phyloP scores from a whole-genome alignment of 2,329 filamentous ascomycete species.

The Zarea fungicola region DNA sequence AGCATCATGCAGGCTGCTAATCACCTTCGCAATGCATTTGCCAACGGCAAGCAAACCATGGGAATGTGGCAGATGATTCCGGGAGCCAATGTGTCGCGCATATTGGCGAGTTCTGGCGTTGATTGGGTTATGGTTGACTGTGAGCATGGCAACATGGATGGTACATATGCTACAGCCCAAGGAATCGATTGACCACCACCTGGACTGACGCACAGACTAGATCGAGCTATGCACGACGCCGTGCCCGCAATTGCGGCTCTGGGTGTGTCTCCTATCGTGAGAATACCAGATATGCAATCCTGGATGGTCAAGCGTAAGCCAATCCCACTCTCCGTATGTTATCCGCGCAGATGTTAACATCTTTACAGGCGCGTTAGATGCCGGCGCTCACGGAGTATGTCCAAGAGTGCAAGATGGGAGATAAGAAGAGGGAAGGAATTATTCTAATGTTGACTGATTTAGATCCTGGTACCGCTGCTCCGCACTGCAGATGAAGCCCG shows the following conservation, averaged over 20 bases:
- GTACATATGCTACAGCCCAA: too few relatives aligned
- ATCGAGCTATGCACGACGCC: slow-evolving; percentile 48
- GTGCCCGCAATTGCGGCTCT: slow-evolving; percentile 48
- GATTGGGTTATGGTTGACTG: slow-evolving; percentile 62
- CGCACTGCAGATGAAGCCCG: slow-evolving; percentile 40
- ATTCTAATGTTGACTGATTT: neutral
- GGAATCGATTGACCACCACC: too few relatives aligned
- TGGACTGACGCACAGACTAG: too few relatives aligned
- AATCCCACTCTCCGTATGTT: neutral
- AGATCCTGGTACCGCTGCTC: slow-evolving; percentile 43
- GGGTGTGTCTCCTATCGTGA: slow-evolving; percentile 49
- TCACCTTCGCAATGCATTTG: slow-evolving; percentile 44
- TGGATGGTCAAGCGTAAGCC: slow-evolving; percentile 50
- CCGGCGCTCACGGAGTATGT: slow-evolving; percentile 49
- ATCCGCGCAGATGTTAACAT: neutral
- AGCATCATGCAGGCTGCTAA: slow-evolving; percentile 39
- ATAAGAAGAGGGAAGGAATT: neutral
- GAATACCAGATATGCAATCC: slow-evolving; percentile 48
- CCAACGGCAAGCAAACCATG: slow-evolving; percentile 43
- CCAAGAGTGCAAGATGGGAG: too few relatives aligned
- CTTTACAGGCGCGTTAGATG: slow-evolving; percentile 20
- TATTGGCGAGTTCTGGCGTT: slow-evolving; percentile 55
- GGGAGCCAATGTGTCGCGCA: slow-evolving; percentile 52
- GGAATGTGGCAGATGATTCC: slow-evolving; percentile 62
- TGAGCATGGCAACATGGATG: slow-evolving; percentile 49